Evolutionary conservation across 768 basidiomycete genomes (phyloP).

Genomic region (Cystofilobasidium capitatum): DNA sequence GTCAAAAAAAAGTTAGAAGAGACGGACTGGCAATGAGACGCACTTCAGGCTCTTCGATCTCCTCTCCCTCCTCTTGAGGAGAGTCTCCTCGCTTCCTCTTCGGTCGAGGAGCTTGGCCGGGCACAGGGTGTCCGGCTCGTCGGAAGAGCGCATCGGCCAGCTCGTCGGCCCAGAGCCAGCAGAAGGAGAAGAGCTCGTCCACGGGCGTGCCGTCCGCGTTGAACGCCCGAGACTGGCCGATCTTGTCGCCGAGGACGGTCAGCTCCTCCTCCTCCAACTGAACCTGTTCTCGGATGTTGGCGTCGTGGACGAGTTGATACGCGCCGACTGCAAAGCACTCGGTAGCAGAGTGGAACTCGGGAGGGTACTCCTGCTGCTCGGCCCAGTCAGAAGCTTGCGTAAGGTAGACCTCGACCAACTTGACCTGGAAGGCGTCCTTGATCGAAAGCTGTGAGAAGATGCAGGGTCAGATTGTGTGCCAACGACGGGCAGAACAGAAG

Average conservation of each 20-base stretch:
- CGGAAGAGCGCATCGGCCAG: not conserved
- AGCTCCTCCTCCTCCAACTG: not conserved
- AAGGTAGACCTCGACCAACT: not conserved
- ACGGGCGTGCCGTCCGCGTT: not conserved
- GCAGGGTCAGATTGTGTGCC: not conserved
- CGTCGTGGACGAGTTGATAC: not conserved
- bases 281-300: not conserved
- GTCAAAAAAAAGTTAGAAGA: too few species aligned
- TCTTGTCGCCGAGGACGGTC: not conserved
- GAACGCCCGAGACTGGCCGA: not conserved
- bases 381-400: not conserved
- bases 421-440: conserved; percentile 2
- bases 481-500: not conserved
- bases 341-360: not conserved
- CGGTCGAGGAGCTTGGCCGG: not conserved
- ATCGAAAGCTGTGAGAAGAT: not conserved
- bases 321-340: conserved; percentile 1
- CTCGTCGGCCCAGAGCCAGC: conserved; percentile 6
- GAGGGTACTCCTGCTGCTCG: not conserved
- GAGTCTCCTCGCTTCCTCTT: not conserved
- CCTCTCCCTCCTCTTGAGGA: not conserved
- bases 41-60: not conserved
- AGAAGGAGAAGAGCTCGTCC: not conserved
- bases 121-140: not conserved
- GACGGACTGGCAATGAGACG: too few species aligned